Base-by-base conservation (phyloP, 163 green algal species). In the Scenedesmus sp. region DNA sequence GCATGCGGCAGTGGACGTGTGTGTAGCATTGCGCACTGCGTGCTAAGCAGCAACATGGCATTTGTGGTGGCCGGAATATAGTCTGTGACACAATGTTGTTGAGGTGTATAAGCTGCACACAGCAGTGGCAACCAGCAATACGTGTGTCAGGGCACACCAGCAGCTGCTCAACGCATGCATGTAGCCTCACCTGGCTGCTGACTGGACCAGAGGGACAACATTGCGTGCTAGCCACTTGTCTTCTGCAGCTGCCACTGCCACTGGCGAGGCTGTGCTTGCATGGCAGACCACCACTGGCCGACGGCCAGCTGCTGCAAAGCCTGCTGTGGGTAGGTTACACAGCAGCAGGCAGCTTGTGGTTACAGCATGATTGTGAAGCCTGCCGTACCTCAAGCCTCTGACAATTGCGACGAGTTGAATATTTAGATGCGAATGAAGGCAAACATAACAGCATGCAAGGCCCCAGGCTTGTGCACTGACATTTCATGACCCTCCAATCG, bases 141-240 rank as follows among this genome's bases (percentile, higher is more conserved):
- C 15, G 18, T 76, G 16, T 34, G 66, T 76, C 66, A 16, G n/a
- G 15, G 2, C 2, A 46, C 34, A 46, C 34, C 34, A 7, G 26
- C 15, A 76, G 66, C 66, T 76, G 66, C 66, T 5, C 6, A 76
- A 1, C 2, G 70, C 70, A 52, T 79, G 70, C 70, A 79, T 52
- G 34, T 9, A 3, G 34, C 60, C 62, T 82, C 23, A 89, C 84
- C 57, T 81, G 7, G 84, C 84, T 89, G 84, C 67, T 91, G 87
- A 86, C 12, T 93, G 88, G 56, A 86, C 82, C 12, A 94, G 89
- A 2, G 89, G 89, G 34, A 79, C 15, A 2, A 92, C 88, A 34
- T 93, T 94, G 15, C 82, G 70, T 13, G 91, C 77, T 23, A 95
- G 52, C 93, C 93, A 95, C 62, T 90, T 93, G 88, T 95, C 93